Conservation (phyloP, 2,329 filamentous ascomycete genomes). For the Fusarium sp. region DNA sequence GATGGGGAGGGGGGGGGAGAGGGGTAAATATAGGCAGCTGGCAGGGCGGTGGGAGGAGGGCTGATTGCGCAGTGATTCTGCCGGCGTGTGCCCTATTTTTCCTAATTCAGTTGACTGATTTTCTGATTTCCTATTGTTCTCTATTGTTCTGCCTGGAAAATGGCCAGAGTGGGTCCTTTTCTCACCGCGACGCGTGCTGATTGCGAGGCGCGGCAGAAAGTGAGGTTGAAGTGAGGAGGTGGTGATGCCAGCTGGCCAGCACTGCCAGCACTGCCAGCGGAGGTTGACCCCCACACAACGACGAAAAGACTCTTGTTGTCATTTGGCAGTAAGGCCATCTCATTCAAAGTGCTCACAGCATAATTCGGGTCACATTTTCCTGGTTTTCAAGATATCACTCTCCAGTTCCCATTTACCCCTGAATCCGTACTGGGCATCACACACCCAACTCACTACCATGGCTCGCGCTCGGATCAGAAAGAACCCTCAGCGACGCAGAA, state of each 20-base stretch:
- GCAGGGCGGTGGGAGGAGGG: background rate
- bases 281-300: background rate
- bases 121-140: conserved; percentile 1
- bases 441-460: background rate
- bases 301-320: background rate
- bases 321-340: too few species aligned
- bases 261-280: background rate
- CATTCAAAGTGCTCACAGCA: too few species aligned
- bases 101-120: background rate
- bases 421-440: background rate
- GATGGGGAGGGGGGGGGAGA: background rate
- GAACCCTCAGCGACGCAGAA: background rate
- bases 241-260: background rate
- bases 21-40: conserved; percentile 20
- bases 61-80: background rate
- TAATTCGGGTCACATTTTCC: background rate
- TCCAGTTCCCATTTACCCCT: background rate
- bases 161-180: background rate
- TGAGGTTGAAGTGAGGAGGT: background rate
- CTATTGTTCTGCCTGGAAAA: conserved; percentile 4
- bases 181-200: conserved; percentile 1
- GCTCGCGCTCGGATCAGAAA: background rate
- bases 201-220: background rate
- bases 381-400: background rate
- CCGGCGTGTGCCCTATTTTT: background rate